These are phyloP conservation scores for Cotoneaster glaucophyllus DNA, from an alignment of 306 rosid genomes.

Conservation along the genomic window DNA sequence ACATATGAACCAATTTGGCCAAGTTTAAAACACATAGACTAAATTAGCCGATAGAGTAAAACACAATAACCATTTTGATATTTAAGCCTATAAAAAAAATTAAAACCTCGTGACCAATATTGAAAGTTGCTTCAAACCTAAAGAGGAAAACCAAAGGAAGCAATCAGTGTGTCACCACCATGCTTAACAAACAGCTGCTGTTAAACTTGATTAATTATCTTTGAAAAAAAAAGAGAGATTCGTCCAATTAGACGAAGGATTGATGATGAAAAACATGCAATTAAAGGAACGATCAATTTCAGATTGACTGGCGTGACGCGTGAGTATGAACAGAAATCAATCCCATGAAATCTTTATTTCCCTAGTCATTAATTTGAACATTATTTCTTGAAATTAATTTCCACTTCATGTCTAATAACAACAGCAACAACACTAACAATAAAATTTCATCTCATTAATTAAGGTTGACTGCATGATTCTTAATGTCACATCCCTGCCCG, in stretches of 20 bases:
- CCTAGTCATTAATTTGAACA: not conserved
- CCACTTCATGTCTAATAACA: conserved; percentile 10
- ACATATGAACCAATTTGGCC: too few species aligned
- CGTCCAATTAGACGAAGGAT: not conserved
- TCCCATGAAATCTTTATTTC: not conserved
- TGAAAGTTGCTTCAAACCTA: too few species aligned
- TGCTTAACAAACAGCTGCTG: conserved; percentile 7
- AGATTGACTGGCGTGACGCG: conserved; percentile 37
- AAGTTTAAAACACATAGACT: too few species aligned
- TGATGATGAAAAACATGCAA: conserved; percentile 6
- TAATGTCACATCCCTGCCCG: too few species aligned
- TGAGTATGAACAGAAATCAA: conserved; percentile 28
- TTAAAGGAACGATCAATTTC: not conserved
- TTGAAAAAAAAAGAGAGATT: not conserved
- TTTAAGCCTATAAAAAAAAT: too few species aligned
- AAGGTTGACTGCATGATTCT: too few species aligned
- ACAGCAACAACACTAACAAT: too few species aligned
- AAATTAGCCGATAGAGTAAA: too few species aligned
- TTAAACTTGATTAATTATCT: not conserved
- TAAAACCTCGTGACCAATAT: too few species aligned
- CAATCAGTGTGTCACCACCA: conserved; percentile 41
- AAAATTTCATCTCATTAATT: too few species aligned
- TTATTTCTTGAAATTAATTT: conserved; percentile 19
- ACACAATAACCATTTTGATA: too few species aligned
- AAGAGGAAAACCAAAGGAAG: not conserved